Percentiles rank a stretch among this genome's conserved stretches.
phyloP scores from a whole-genome alignment of 2,329 filamentous ascomycete species.

The Aschersonia sp. region DNA sequence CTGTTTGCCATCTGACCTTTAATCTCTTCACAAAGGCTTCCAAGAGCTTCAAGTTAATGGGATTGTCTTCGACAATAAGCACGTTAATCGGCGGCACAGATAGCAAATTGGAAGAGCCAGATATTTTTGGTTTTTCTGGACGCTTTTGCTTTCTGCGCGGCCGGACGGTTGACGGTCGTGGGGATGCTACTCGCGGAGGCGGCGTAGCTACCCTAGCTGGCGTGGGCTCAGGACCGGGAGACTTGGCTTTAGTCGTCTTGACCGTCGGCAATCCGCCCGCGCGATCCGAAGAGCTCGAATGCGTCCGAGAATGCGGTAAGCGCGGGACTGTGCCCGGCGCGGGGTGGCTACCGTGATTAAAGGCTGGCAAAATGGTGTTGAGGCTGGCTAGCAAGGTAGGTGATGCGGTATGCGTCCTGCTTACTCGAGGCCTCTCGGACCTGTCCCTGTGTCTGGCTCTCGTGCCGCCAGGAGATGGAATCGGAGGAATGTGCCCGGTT shows the following conservation, averaged over 20 bases:
- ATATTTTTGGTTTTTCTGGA: conserved; percentile 33
- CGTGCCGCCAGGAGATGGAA: conserved; percentile 69
- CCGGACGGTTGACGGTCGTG: conserved; percentile 28
- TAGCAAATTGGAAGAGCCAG: too few species aligned
- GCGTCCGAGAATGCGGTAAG: conserved; percentile 38
- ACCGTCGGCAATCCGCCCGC: conserved; percentile 25
- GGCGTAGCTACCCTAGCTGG: conserved; percentile 36
- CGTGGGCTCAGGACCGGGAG: conserved; percentile 33
- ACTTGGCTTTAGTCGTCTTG: conserved; percentile 35
- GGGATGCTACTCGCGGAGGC: conserved; percentile 32
- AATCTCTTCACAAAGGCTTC: conserved; percentile 93
- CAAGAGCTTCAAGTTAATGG: conserved; percentile 86
- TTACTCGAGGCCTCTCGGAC: conserved; percentile 43
- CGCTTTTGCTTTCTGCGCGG: conserved; percentile 25
- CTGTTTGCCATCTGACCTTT: conserved; percentile 94
- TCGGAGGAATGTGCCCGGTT: conserved; percentile 63
- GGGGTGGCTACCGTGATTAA: conserved; percentile 16
- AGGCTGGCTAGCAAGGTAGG: conserved; percentile 42
- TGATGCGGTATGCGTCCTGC: conserved; percentile 65
- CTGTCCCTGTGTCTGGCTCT: conserved; percentile 39
- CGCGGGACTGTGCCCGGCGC: conserved; percentile 20
- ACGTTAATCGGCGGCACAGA: conserved; percentile 87
- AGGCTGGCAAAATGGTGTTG: conserved; percentile 17
- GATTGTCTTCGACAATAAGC: conserved; percentile 95
- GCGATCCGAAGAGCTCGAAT: conserved; percentile 44